Percentiles rank a stretch among this genome's conserved stretches.
Evolutionary conservation across 352 stramenopile genomes (phyloP).

Genomic region (Thalassiosira mediterranea): DNA sequence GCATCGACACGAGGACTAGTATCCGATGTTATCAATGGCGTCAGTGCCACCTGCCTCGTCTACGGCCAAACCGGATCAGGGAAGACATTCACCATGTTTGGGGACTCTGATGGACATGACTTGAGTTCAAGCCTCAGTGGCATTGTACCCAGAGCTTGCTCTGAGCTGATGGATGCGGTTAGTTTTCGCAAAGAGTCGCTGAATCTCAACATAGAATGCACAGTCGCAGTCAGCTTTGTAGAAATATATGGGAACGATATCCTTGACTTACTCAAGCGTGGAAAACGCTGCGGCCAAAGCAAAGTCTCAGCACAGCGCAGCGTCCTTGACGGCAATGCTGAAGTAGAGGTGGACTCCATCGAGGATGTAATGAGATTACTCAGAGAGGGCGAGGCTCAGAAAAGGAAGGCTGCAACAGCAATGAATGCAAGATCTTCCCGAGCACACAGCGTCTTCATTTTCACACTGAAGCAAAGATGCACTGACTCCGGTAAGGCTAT

Average conservation of each 20-base stretch:
- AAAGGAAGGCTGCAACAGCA: constrained; percentile 58
- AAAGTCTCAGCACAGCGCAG: constrained; percentile 57
- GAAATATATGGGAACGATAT: constrained; percentile 71
- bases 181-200: constrained; percentile 34
- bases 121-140: constrained; percentile 33
- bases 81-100: constrained; percentile 70
- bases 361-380: constrained; percentile 42
- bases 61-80: constrained; percentile 71
- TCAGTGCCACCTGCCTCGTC: constrained; percentile 69
- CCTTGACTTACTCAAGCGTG: constrained; percentile 57
- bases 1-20: constrained; percentile 47
- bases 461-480: constrained; percentile 58
- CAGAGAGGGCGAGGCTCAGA: constrained; percentile 40
- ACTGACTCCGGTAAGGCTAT: constrained; percentile 32
- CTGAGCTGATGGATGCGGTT: constrained; percentile 61
- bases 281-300: constrained; percentile 47
- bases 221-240: constrained; percentile 61
- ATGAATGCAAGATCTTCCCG: constrained; percentile 68
- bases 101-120: constrained; percentile 15
- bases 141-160: constrained; percentile 69
- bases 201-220: constrained; percentile 47
- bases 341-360: constrained; percentile 37
- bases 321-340: constrained; percentile 50
- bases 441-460: constrained; percentile 63
- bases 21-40: constrained; percentile 64